phyloP scores from a whole-genome alignment of 257 asterid genomes.

The Misopates orontium region DNA sequence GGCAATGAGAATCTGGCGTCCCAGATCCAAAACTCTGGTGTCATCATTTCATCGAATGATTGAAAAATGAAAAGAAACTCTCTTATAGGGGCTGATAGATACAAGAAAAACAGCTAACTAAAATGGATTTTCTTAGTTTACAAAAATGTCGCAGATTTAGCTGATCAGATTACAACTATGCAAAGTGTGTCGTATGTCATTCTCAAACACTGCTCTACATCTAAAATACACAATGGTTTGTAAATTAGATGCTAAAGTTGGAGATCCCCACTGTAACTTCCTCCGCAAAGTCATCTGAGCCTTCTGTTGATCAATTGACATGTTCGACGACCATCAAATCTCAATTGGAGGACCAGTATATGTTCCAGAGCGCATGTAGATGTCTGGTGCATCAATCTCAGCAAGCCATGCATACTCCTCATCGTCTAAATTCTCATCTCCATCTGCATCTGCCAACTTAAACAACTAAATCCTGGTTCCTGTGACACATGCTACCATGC shows the following conservation, averaged over 20 bases:
- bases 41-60: no score
- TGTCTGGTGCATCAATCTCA: slow-evolving; percentile 68
- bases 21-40: no score
- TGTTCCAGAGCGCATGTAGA: slow-evolving; percentile 62
- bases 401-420: slow-evolving; percentile 89
- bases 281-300: not conserved
- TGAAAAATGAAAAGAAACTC: no score
- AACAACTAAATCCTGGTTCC: slow-evolving; percentile 10
- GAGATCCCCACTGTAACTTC: not conserved
- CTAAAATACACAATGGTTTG: not conserved
- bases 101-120: no score
- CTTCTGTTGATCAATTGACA: not conserved
- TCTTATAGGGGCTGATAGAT: no score
- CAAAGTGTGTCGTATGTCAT: not conserved
- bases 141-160: not conserved
- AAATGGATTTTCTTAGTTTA: no score
- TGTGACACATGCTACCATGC: not conserved
- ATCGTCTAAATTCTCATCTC: slow-evolving; percentile 40
- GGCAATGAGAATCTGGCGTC: no score
- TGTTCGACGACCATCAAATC: slow-evolving; percentile 25
- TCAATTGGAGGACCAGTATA: slow-evolving; percentile 66
- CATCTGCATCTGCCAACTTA: slow-evolving; percentile 45
- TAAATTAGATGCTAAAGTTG: slow-evolving; percentile 6
- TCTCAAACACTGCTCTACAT: slow-evolving; percentile 1
- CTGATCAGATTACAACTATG: not conserved